These are phyloP conservation scores for Aspergillus brasiliensis DNA, from an alignment of 2,329 filamentous ascomycete genomes.

Conservation along the genomic window DNA sequence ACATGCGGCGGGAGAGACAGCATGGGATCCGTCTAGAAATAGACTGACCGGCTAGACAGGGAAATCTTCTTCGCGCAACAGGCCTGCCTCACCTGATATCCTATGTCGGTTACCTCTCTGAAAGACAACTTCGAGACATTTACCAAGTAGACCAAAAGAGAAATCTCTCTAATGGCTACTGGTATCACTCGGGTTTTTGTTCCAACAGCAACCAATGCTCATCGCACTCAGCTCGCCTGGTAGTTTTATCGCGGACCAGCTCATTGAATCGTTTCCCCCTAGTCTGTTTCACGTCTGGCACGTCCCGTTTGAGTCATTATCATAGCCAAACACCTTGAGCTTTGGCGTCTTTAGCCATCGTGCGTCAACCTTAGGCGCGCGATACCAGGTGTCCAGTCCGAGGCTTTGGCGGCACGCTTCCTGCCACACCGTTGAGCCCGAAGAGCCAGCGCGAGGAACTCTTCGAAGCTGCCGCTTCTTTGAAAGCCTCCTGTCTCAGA, in stretches of 20 bases:
- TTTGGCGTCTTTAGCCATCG: not conserved
- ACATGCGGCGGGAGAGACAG: not conserved
- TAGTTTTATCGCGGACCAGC: slow-evolving; percentile 11
- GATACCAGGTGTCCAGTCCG: not conserved
- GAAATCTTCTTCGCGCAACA: not conserved
- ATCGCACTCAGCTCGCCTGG: not conserved
- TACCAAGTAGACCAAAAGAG: not conserved
- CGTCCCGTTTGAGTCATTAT: not conserved
- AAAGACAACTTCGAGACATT: too few species aligned
- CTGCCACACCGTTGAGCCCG: not conserved
- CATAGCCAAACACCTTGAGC: not conserved
- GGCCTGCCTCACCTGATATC: not conserved
- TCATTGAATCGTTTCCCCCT: not conserved
- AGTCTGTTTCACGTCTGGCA: not conserved
- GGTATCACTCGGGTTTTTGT: too few species aligned
- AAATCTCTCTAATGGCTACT: too few species aligned
- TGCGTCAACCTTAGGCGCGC: not conserved
- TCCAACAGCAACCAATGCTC: not conserved
- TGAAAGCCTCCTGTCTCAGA: not conserved
- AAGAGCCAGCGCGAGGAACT: not conserved
- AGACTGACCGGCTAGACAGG: not conserved
- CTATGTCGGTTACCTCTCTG: not conserved
- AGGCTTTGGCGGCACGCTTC: not conserved
- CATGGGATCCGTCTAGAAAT: not conserved
- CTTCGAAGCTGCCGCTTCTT: not conserved